A percentile compares a stretch with the other conserved stretches of the same genome.
Conservation (phyloP, 768 basidiomycete genomes). For the Phanerochaete carnosa region DNA sequence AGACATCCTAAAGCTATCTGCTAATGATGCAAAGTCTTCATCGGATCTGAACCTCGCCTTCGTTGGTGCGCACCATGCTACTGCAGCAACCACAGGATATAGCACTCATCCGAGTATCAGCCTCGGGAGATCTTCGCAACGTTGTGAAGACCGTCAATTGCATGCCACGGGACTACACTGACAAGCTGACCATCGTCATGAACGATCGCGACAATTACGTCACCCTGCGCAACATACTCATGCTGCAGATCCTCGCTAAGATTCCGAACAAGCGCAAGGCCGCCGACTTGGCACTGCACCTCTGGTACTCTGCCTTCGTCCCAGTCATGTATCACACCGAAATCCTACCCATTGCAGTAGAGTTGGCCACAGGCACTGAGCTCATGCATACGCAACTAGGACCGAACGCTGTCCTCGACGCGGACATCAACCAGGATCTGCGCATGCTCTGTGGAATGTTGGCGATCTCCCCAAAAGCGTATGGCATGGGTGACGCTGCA, state of each 20-base stretch:
- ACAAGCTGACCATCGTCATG: slow-evolving; percentile 35
- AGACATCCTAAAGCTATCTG: slow-evolving; percentile 26
- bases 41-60: slow-evolving; percentile 23
- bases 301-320: slow-evolving; percentile 45
- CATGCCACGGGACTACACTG: slow-evolving; percentile 39
- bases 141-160: slow-evolving; percentile 40
- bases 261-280: slow-evolving; percentile 25
- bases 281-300: slow-evolving; percentile 44
- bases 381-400: background rate
- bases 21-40: slow-evolving; percentile 17
- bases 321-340: slow-evolving; percentile 27
- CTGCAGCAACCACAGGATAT: background rate
- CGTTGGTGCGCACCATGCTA: slow-evolving; percentile 7
- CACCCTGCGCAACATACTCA: slow-evolving; percentile 37
- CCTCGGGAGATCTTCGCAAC: slow-evolving; percentile 48
- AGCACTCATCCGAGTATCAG: slow-evolving; percentile 22
- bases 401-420: background rate
- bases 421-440: background rate
- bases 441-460: background rate
- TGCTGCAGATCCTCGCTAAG: slow-evolving; percentile 33
- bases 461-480: background rate
- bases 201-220: slow-evolving; percentile 35
- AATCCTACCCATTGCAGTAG: background rate
- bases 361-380: background rate
- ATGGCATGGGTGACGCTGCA: background rate